Percentiles rank a stretch among this genome's conserved stretches.
Evolutionary conservation across 441 rosid genomes (phyloP).

Genomic region (Kokia cookei): DNA sequence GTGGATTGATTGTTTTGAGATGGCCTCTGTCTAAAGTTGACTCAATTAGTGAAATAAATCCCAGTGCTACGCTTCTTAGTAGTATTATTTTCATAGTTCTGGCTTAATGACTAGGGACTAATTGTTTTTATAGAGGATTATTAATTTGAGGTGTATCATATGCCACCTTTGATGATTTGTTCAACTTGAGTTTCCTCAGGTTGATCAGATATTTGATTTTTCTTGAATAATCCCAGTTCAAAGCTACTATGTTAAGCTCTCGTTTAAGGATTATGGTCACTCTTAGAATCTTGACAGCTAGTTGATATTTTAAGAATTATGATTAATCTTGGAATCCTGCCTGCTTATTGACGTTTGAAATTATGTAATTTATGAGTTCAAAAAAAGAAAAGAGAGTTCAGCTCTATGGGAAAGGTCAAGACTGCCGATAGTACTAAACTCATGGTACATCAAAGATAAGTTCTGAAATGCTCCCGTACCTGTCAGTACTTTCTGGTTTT

Average conservation of each 20-base stretch:
- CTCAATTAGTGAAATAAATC: not conserved
- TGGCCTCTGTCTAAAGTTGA: not conserved
- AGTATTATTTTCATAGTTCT: not conserved
- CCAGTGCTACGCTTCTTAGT: not conserved
- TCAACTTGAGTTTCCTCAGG: not conserved
- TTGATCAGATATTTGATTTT: not conserved
- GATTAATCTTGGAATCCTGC: not conserved
- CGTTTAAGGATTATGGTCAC: not conserved
- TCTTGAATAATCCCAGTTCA: not conserved
- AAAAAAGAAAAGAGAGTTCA: not conserved
- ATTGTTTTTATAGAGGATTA: not conserved
- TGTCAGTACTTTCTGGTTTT: not conserved
- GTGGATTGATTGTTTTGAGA: not conserved
- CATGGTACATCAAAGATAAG: not conserved
- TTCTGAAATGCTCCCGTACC: not conserved
- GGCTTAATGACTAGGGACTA: not conserved
- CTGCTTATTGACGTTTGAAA: not conserved
- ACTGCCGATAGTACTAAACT: not conserved
- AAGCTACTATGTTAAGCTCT: not conserved
- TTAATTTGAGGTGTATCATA: not conserved
- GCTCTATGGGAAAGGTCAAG: not conserved
- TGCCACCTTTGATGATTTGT: not conserved
- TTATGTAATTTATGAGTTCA: not conserved
- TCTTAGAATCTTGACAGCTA: not conserved
- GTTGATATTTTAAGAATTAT: not conserved